Evolutionary conservation across 208 protist genomes (phyloP), one percentile per base, ranked within the genome.

Genomic region (Spongospora subterranea): DNA sequence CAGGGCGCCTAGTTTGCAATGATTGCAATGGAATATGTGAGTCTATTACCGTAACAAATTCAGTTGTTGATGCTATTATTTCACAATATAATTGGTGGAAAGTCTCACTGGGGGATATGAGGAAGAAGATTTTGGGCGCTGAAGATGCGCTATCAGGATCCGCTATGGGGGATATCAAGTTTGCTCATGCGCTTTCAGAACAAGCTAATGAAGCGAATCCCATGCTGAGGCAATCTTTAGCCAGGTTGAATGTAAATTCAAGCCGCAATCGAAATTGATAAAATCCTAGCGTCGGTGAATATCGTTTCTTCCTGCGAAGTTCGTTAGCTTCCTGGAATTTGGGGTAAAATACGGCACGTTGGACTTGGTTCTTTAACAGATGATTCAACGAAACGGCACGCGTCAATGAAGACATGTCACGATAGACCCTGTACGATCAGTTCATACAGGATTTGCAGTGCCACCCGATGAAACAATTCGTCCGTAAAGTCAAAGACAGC

Each of bases 81-180:
- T 82, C 71, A 13, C 71, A 82, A 43, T 82, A 45, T n/a, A 82
- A 82, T n/a, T 82, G 71, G 71, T 82, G 71, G 71, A 82, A 82
- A 43, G 71, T 82, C 13, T 82, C 71, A 20, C n/a, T 82, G 13
- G 71, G n/a, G 17, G 71, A 82, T 43, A 6, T 82, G 35, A 35
- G 71, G 71, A 35, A 45, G 71, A 82, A 82, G 35, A 20, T 20
- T 13, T 6, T 45, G 6, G 71, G 35, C 71, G 71, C 71, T 45
- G 17, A 43, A n/a, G 71, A 35, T n/a, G 6, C 71, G 35, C 71
- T 82, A 43, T 6, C n/a, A 43, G 40, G 35, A n/a, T 6, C 6
- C 17, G n/a, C 6, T 35, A 43, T 40, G 11, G n/a, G 35, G 6
- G 71, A 82, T 43, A 6, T 17, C 71, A n/a, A 82, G 6, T 82